These are phyloP conservation scores for Tylopilus sp. DNA, from an alignment of 1,284 basidiomycete species.

Conservation along the genomic window DNA sequence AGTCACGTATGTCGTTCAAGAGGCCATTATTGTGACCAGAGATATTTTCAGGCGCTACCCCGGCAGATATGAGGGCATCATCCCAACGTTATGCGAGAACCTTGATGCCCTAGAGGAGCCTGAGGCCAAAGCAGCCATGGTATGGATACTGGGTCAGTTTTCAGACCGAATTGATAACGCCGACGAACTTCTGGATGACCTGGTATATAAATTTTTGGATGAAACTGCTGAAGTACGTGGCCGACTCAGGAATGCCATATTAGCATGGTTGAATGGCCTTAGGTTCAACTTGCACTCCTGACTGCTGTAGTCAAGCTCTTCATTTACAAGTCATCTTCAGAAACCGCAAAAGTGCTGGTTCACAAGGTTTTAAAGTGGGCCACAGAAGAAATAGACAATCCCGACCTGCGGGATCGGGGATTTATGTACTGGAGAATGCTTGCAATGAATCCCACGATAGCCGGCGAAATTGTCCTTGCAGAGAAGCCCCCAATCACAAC, in stretches of 20 bases:
- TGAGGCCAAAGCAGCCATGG: slow-evolving; percentile 94
- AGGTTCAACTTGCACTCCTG: slow-evolving; percentile 95
- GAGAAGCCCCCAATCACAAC: slow-evolving; percentile 98
- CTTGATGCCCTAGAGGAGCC: slow-evolving; percentile 92
- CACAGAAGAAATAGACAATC: slow-evolving; percentile 96
- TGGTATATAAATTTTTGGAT: slow-evolving; percentile 89
- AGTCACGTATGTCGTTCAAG: slow-evolving; percentile 96
- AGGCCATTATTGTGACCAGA: slow-evolving; percentile 95
- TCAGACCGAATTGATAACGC: slow-evolving; percentile 95
- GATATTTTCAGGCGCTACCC: slow-evolving; percentile 98
- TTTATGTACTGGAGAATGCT: slow-evolving; percentile 99
- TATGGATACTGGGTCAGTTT: slow-evolving; percentile 99
- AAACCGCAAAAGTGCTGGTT: slow-evolving; percentile 85
- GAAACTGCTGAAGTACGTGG: slow-evolving; percentile 81
- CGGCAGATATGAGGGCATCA: slow-evolving; percentile 93
- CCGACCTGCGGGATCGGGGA: slow-evolving; percentile 93
- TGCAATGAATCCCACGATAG: slow-evolving; percentile 88
- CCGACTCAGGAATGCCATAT: not conserved
- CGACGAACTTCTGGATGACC: slow-evolving; percentile 91
- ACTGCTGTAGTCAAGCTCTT: slow-evolving; percentile 97
- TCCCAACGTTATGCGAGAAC: slow-evolving; percentile 89
- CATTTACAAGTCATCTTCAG: slow-evolving; percentile 84
- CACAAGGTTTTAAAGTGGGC: slow-evolving; percentile 96
- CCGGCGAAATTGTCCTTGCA: slow-evolving; percentile 88
- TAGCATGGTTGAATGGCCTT: slow-evolving; percentile 1